Evolutionary conservation across 2,329 filamentous ascomycete species (phyloP).

Genomic region (Ophiostoma himal-ulmi): DNA sequence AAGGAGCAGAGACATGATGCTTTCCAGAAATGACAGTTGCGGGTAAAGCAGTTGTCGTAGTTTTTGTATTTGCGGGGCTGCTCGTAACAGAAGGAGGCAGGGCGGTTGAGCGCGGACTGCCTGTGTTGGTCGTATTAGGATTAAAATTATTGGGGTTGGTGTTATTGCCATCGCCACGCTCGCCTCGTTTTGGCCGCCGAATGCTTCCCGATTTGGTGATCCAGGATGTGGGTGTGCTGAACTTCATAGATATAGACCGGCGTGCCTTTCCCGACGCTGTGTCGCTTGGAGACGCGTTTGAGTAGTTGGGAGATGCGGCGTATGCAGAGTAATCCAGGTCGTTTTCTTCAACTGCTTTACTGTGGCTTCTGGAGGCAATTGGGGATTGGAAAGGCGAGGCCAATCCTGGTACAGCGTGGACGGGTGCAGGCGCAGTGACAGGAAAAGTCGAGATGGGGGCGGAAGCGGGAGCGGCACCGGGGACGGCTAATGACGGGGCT

Average conservation of each 20-base stretch:
- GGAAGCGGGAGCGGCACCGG: constrained; percentile 16
- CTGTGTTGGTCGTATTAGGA: neutral
- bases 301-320: constrained; percentile 9
- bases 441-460: neutral
- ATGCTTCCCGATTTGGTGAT: constrained; percentile 52
- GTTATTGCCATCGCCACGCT: constrained; percentile 20
- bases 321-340: constrained; percentile 4
- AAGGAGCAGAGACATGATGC: constrained; percentile 51
- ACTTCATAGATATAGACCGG: constrained; percentile 55
- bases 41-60: neutral
- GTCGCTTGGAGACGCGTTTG: constrained; percentile 31
- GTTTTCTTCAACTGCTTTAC: neutral
- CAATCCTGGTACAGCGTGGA: neutral
- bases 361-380: neutral
- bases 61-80: constrained; percentile 29
- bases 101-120: constrained; percentile 13
- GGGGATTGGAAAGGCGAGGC: constrained; percentile 18
- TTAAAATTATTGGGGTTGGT: constrained; percentile 12
- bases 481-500: neutral
- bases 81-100: constrained; percentile 30
- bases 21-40: constrained; percentile 28
- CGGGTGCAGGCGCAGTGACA: neutral
- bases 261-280: constrained; percentile 43
- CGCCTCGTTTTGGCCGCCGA: constrained; percentile 48
- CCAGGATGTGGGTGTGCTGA: constrained; percentile 52